These are phyloP conservation scores for Arbutus unedo DNA, from an alignment of 148 eudicot genomes.

Conservation along the genomic window DNA sequence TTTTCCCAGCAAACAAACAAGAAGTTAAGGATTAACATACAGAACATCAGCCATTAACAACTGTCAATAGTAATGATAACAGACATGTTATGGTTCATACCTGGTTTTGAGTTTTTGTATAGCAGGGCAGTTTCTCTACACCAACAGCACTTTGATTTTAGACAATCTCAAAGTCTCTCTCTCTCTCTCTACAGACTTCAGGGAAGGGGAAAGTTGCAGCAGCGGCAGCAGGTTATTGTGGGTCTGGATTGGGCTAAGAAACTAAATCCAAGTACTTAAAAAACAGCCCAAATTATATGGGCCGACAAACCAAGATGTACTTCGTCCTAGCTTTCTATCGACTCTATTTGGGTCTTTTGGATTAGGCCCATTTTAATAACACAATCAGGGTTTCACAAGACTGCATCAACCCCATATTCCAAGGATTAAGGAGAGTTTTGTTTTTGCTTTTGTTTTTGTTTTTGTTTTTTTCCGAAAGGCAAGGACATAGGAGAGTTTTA, in stretches of 20 bases:
- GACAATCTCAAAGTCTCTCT: background rate
- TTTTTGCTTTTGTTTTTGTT: no score
- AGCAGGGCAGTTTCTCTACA: background rate
- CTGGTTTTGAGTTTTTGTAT: background rate
- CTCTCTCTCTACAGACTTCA: background rate
- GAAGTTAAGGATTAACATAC: background rate
- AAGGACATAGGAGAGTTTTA: no score
- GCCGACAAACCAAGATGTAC: background rate
- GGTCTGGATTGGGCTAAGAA: background rate
- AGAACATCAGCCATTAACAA: background rate
- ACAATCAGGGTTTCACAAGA: no score
- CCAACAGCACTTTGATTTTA: background rate
- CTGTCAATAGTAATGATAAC: background rate
- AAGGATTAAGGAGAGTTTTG: no score
- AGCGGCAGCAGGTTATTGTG: background rate
- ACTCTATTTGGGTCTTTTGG: no score
- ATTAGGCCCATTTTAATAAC: no score
- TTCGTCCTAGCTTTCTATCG: background rate
- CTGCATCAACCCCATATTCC: no score
- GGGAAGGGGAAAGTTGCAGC: background rate
- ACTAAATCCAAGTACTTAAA: background rate
- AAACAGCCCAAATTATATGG: constrained; percentile 1
- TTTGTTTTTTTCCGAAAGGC: no score
- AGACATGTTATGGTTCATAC: background rate
- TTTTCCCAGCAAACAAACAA: constrained; percentile 12